phyloP scores from a whole-genome alignment of 371 early-diverging fungal genomes.

The Haplosporangium sp. region DNA sequence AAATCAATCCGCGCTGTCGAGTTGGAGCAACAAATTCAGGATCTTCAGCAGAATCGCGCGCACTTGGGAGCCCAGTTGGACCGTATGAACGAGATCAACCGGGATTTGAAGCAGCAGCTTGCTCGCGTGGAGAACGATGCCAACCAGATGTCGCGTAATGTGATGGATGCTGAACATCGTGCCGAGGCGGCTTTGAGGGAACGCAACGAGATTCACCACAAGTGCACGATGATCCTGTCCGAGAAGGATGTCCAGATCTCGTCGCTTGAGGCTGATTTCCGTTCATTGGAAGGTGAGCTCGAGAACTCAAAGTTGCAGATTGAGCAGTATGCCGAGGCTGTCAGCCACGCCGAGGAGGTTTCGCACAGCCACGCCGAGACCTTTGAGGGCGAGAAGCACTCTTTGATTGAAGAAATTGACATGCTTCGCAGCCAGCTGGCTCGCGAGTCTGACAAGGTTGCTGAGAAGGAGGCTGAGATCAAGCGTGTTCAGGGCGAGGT shows the following conservation, averaged over 20 bases:
- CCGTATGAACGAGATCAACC: conserved; percentile 29
- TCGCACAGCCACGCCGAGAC: conserved; percentile 45
- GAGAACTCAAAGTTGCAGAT: conserved; percentile 51
- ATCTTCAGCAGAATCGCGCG: conserved; percentile 46
- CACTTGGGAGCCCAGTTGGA: conserved; percentile 41
- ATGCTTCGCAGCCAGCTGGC: conserved; percentile 37
- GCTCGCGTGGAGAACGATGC: conserved; percentile 44
- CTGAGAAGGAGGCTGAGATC: conserved; percentile 22
- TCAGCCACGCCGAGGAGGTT: conserved; percentile 49
- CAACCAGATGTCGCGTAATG: conserved; percentile 31
- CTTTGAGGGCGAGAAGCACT: conserved; percentile 54
- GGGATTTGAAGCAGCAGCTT: conserved; percentile 42
- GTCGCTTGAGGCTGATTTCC: conserved; percentile 35
- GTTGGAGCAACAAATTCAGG: conserved; percentile 40
- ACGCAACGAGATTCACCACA: conserved; percentile 44
- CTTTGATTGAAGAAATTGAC: conserved; percentile 54
- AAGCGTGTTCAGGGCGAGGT: conserved; percentile 33
- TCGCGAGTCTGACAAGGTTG: conserved; percentile 31
- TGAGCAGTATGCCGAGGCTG: conserved; percentile 52
- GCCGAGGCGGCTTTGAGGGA: conserved; percentile 43
- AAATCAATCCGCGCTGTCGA: conserved; percentile 21
- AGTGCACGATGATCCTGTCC: conserved; percentile 38
- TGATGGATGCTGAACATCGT: conserved; percentile 43
- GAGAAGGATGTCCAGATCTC: conserved; percentile 51
- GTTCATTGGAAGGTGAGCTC: conserved; percentile 43